Base-by-base conservation (phyloP, 768 basidiomycete species). In the Trametes elegans region DNA sequence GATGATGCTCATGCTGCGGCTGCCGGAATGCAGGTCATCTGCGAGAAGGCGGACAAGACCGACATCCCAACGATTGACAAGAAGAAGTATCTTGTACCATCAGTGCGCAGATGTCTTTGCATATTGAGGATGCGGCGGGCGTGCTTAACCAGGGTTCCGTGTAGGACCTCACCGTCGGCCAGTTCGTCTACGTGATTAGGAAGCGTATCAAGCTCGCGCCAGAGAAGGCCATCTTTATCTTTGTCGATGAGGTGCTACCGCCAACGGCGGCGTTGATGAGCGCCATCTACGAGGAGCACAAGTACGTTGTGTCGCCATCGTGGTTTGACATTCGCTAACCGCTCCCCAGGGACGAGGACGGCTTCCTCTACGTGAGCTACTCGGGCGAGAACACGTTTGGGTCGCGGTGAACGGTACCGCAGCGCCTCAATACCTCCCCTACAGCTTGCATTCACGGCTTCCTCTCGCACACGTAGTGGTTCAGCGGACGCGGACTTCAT, bases 221-320 rank as follows among this genome's bases (percentile, higher is more conserved):
- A 28, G 97, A 99, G 84, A 98, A 98, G 77, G 97, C 97, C 32
- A 99, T 99, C 76, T 99, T 98, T 78, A 98, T 99, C 74, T 99
- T 98, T 66, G 97, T 99, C 47, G 94, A 99, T 65, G 97, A 99
- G 71, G 94, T 98, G 49, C 80, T 99, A 26, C 97, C 97, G 39
- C 97, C 97, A 38, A 98, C 97, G 1, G 97, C 96, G 13, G 95
- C 96, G 3, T 77, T 98, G 44, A 99, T 99, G 97, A 94, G 92
- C 66, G 87, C 93, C 52, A 98, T 99, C 68, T 99, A 99, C 67
- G 97, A 99, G 74, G 97, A 99, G 74, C 96, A 99, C 81, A 98
- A 98, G 95, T 98, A 59, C 67, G 91, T 80, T 13, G 3, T 29
- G 26, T 34, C 14, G 49, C 29, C 24, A 7, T 16, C 29, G 47